These are phyloP conservation scores for Calonectria pseudoturangicola DNA, from an alignment of 2,329 filamentous ascomycete genomes.

Conservation along the genomic window DNA sequence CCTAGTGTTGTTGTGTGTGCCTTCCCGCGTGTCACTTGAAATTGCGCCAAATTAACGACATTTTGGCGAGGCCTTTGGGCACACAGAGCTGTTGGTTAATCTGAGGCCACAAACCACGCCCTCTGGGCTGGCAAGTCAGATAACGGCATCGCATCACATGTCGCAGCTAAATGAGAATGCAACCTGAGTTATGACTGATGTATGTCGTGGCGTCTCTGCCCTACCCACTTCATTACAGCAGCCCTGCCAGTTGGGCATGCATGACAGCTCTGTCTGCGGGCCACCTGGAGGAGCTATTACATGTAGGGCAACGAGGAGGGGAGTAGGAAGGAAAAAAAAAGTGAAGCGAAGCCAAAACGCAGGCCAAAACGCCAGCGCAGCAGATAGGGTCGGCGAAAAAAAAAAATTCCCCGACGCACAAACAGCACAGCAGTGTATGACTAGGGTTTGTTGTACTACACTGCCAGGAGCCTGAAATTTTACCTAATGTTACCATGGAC, in stretches of 20 bases:
- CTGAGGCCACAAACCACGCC: slow-evolving; percentile 6
- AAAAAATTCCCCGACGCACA: slow-evolving; percentile 40
- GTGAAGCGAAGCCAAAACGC: slow-evolving; percentile 25
- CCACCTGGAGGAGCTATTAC: not conserved
- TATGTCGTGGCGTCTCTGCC: not conserved
- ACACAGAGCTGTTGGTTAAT: not conserved
- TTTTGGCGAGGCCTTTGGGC: slow-evolving; percentile 10
- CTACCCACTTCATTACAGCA: slow-evolving; percentile 5
- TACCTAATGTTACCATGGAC: not conserved
- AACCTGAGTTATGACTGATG: slow-evolving; percentile 21
- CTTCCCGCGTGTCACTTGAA: not conserved
- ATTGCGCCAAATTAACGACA: not conserved
- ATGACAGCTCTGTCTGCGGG: slow-evolving; percentile 21
- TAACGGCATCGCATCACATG: slow-evolving; percentile 24
- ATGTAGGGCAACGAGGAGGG: not conserved
- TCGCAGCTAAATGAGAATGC: slow-evolving; percentile 2
- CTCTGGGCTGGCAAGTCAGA: slow-evolving; percentile 4
- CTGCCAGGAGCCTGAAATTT: slow-evolving; percentile 24
- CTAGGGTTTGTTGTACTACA: slow-evolving; percentile 28
- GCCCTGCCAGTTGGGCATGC: slow-evolving; percentile 38
- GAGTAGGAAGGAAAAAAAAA: slow-evolving; percentile 3
- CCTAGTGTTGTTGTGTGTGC: not conserved
- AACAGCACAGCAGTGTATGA: slow-evolving; percentile 39
- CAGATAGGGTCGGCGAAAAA: slow-evolving; percentile 24
- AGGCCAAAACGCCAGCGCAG: slow-evolving; percentile 32